Evolutionary conservation across 2,329 filamentous ascomycete genomes (phyloP).

Genomic region (Podosphaera xanthii): DNA sequence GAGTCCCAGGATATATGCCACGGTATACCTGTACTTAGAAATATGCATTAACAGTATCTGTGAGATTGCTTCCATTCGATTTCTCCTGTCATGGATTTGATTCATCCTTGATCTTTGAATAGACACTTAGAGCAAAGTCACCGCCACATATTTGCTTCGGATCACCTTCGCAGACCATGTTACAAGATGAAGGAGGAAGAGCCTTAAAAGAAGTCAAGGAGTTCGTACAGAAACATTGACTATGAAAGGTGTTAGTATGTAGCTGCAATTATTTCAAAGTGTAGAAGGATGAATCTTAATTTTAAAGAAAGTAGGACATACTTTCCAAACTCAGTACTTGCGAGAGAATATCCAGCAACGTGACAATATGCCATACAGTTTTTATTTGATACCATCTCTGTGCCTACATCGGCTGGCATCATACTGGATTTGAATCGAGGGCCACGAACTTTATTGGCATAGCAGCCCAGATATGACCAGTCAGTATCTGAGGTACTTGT

Average conservation of each 20-base stretch:
- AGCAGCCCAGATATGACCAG: slow-evolving; percentile 23
- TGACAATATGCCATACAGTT: slow-evolving; percentile 28
- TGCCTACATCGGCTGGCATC: slow-evolving; percentile 20
- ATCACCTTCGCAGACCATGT: slow-evolving; percentile 27
- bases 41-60: too few species aligned
- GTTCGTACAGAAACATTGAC: slow-evolving; percentile 26
- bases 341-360: slow-evolving; percentile 21
- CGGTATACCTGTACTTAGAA: too few species aligned
- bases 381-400: slow-evolving; percentile 19
- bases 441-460: slow-evolving; percentile 13
- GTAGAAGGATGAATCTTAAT: neutral
- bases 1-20: too few species aligned
- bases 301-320: neutral
- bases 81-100: too few species aligned
- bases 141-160: slow-evolving; percentile 26
- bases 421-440: slow-evolving; percentile 20
- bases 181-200: slow-evolving; percentile 24
- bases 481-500: slow-evolving; percentile 8
- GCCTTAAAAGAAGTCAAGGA: slow-evolving; percentile 18
- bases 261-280: neutral
- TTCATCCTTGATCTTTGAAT: slow-evolving; percentile 6
- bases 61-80: too few species aligned
- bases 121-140: slow-evolving; percentile 23
- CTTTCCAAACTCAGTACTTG: slow-evolving; percentile 24
- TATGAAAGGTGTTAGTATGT: slow-evolving; percentile 3